Evolutionary conservation across 2,329 filamentous ascomycete genomes (phyloP), one percentile per base, ranked within the genome.

Genomic region (Calonectria crousiana): DNA sequence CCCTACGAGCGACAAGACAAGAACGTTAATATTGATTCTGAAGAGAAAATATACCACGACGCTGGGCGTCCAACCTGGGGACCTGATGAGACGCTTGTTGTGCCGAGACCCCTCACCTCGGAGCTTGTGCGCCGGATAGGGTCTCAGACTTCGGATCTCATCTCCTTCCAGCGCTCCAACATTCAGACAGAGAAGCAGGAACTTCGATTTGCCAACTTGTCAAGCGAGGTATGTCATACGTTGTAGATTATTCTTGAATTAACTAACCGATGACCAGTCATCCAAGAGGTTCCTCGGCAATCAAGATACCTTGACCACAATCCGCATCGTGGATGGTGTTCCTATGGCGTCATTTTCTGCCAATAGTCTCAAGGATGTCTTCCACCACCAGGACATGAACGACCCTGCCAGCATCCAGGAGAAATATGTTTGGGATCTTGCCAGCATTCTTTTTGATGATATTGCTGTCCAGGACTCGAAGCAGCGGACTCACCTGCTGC

Each of bases 391-490:
- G 58, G 85, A 85, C 49, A 81, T 83, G 78, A 85, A 82, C 26
- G 84, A 86, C 76, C 85, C 87, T 20, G 88, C 87, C 28, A 87
- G 84, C 69, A 84, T 87, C 26, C 91, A 95, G 72, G 95, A 97
- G 84, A 91, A 92, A 80, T 88, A 92, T 18, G 92, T 97, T 1
- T 99, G 97, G 97, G 91, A 95, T 74, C 88, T 99, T 44, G 93
- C 95, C 1, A 94, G 94, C 72, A 93, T 98, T 47, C 89, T 99
- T 4, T 99, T 98, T 81, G 95, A 98, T 77, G 88, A 92, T n/a
- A 75, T 92, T 14, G 86, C 75, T 3, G 64, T 86, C 20, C 82
- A 89, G 36, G 84, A 87, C 3, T 72, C 84, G 3, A 86, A 88
- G 1, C 79, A 86, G 14, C 81, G 84, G 0, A 79, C 83, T 6